Conservation (phyloP, 108 stramenopile genomes). For the Fragilaria radians region DNA sequence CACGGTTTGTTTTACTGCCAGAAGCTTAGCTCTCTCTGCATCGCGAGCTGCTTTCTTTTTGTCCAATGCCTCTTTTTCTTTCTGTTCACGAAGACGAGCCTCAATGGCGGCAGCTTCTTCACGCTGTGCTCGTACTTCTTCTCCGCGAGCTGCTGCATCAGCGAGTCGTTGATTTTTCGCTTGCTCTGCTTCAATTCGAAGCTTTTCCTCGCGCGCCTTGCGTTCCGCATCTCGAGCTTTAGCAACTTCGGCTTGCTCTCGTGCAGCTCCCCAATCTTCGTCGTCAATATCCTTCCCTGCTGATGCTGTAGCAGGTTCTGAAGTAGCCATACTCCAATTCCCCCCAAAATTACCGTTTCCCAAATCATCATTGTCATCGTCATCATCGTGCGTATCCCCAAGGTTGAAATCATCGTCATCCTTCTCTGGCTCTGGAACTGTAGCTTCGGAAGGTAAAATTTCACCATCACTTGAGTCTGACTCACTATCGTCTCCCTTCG, state of each 20-base stretch:
- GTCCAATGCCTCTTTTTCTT: conserved; percentile 66
- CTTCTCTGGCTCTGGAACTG: neutral
- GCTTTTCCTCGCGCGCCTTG: conserved; percentile 75
- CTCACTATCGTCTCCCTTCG: conserved; percentile 65
- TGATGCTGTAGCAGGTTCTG: conserved; percentile 29
- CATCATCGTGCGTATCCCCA: conserved; percentile 28
- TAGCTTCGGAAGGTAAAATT: neutral
- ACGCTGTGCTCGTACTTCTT: conserved; percentile 67
- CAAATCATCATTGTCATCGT: conserved; percentile 51
- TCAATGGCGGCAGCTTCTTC: conserved; percentile 63
- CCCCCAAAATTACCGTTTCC: conserved; percentile 36
- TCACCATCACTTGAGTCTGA: conserved; percentile 50
- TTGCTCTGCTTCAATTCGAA: conserved; percentile 64
- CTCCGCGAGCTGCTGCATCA: conserved; percentile 70
- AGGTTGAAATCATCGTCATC: conserved; percentile 21
- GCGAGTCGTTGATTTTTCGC: conserved; percentile 61
- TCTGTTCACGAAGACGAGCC: conserved; percentile 54
- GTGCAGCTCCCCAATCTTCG: conserved; percentile 78
- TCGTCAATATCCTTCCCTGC: conserved; percentile 55
- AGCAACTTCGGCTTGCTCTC: conserved; percentile 59
- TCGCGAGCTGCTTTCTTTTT: conserved; percentile 63
- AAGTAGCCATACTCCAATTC: conserved; percentile 59
- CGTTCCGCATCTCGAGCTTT: conserved; percentile 77
- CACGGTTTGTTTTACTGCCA: conserved; percentile 76
- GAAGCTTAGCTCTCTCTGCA: conserved; percentile 48